A percentile compares a stretch with the other conserved stretches of the same genome.
phyloP scores from a whole-genome alignment of 768 basidiomycete genomes.

The Rickenella mellea region DNA sequence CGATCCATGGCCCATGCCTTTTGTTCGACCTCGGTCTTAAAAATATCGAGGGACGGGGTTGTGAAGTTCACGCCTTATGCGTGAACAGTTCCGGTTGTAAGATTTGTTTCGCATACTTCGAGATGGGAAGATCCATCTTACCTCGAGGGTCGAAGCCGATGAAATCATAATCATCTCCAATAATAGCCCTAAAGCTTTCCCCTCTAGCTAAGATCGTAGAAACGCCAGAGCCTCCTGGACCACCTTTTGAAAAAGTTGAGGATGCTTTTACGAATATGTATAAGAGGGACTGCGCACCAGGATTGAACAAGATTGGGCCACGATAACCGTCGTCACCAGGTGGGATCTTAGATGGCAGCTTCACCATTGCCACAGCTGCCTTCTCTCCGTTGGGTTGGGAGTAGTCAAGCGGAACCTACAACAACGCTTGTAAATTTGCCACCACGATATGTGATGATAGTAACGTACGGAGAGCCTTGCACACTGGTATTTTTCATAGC shows the following conservation, averaged over 20 bases:
- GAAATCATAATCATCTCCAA: constrained; percentile 6
- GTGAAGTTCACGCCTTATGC: not conserved
- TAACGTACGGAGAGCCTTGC: not conserved
- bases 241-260: too few relatives aligned
- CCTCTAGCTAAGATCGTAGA: constrained; percentile 5
- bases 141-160: constrained; percentile 8
- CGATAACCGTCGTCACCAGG: constrained; percentile 11
- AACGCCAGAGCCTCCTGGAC: constrained; percentile 19
- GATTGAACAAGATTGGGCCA: constrained; percentile 25
- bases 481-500: not conserved
- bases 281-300: constrained; percentile 2
- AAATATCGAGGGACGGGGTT: not conserved
- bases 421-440: too few relatives aligned
- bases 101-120: not conserved
- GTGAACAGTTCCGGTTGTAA: not conserved
- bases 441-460: not conserved
- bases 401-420: constrained; percentile 23
- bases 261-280: too few relatives aligned
- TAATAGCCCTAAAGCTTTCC: constrained; percentile 5
- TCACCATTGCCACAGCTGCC: constrained; percentile 18
- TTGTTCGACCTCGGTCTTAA: not conserved
- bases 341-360: constrained; percentile 12
- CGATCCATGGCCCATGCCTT: too few relatives aligned
- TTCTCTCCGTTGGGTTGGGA: constrained; percentile 8
- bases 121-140: not conserved